A percentile compares a stretch with the other conserved stretches of the same genome.
Evolutionary conservation across 768 basidiomycete species (phyloP).

Genomic region (Boletus subcaerulescens): DNA sequence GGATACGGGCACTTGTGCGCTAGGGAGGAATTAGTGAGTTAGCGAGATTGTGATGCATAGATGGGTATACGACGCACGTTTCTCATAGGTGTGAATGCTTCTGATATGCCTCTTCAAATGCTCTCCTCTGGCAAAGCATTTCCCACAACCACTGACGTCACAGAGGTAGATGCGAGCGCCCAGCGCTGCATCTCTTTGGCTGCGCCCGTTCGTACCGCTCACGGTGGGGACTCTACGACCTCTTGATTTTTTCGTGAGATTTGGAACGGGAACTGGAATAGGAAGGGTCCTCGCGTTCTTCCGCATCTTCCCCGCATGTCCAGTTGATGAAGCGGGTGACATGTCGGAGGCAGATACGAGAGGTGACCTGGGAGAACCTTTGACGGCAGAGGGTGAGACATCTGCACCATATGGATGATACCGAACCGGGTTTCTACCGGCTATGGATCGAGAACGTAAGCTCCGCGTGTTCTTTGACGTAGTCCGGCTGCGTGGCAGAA

Average conservation of each 20-base stretch:
- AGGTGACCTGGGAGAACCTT: slow-evolving; percentile 32
- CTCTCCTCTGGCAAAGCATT: slow-evolving; percentile 85
- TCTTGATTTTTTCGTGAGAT: slow-evolving; percentile 69
- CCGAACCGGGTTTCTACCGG: slow-evolving; percentile 32
- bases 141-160: slow-evolving; percentile 78
- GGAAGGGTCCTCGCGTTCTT: slow-evolving; percentile 43
- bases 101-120: slow-evolving; percentile 88
- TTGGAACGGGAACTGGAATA: slow-evolving; percentile 61
- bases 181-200: slow-evolving; percentile 36
- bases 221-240: slow-evolving; percentile 63
- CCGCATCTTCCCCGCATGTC: slow-evolving; percentile 28
- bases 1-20: slow-evolving; percentile 81
- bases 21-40: slow-evolving; percentile 32
- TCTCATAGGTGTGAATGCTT: slow-evolving; percentile 89
- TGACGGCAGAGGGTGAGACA: slow-evolving; percentile 29
- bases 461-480: slow-evolving; percentile 38
- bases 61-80: slow-evolving; percentile 55
- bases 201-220: slow-evolving; percentile 29
- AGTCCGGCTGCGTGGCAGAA: slow-evolving; percentile 28
- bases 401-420: slow-evolving; percentile 32
- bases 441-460: slow-evolving; percentile 36
- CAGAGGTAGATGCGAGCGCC: slow-evolving; percentile 63
- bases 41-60: slow-evolving; percentile 2
- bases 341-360: slow-evolving; percentile 28
- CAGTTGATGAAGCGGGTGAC: slow-evolving; percentile 25